Base-by-base conservation (phyloP, 371 early-diverging fungal genomes). In the Mucor sp. region DNA sequence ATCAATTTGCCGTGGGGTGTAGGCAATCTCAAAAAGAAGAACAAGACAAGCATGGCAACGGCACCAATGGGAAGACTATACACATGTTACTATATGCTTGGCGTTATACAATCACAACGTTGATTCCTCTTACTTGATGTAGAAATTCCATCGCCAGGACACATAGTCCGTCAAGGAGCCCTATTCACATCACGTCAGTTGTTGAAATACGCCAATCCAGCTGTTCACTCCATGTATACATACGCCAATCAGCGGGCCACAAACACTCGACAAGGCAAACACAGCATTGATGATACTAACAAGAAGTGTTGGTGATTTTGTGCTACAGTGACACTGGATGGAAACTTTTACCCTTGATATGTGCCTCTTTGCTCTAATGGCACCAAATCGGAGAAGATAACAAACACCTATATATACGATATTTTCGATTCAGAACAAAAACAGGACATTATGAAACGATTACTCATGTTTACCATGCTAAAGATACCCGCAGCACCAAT, bases 401-500 rank as follows among this genome's bases (percentile, higher is more conserved):
- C 78, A 60, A 90, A 89, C 44, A 80, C 81, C 79, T 72, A 61
- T n/a, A n/a, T n/a, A n/a, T n/a, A 6, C 27, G 8, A 17, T 11
- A 61, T 30, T 32, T 58, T 53, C 56, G 25, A 59, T 43, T 32
- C 17, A 15, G 61, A 50, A 35, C 37, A 33, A 33, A 53, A 55
- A 19, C n/a, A 8, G 21, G 27, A 48, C 21, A 33, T 62, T n/a
- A 19, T 17, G 43, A 15, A 43, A 25, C 27, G 41, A 12, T 15
- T n/a, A 2, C 21, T 57, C 17, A 30, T 19, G 6, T 19, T 65
- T 75, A 73, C 76, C 76, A 76, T 76, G 1, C 82, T 70, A 37
- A 85, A 71, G 43, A 90, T 76, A 3, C 87, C 90, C 3, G 89
- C 87, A 14, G 85, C 91, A 48, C 93, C 91, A 30, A 86, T 73